A percentile compares a stretch with the other conserved stretches of the same genome.
Conservation (phyloP, 2,329 filamentous ascomycete genomes). For the Sclerotinia minor region DNA sequence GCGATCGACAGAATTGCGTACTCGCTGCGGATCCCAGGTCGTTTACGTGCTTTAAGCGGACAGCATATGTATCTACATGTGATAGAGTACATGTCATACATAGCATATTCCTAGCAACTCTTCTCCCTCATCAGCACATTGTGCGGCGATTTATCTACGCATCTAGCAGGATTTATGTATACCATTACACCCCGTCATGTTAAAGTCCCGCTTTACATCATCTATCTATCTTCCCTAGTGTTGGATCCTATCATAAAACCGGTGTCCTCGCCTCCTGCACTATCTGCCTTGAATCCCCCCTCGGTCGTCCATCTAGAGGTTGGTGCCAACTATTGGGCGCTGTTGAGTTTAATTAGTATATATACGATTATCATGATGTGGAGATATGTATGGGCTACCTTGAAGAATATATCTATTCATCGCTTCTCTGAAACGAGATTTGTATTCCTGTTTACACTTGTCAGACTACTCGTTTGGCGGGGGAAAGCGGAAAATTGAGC, state of each 20-base stretch:
- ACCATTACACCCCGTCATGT: background rate
- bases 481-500: background rate
- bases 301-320: conserved; percentile 22
- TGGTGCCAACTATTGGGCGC: conserved; percentile 33
- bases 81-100: background rate
- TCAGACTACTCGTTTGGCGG: background rate
- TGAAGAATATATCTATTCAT: conserved; percentile 78
- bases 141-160: background rate
- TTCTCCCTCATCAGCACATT: background rate
- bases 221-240: background rate
- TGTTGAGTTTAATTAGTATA: conserved; percentile 8
- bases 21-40: background rate
- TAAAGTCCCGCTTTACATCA: background rate
- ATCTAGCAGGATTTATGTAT: background rate
- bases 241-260: background rate
- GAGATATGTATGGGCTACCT: conserved; percentile 29
- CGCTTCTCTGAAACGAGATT: conserved; percentile 89
- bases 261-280: conserved; percentile 9
- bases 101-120: background rate
- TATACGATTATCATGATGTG: background rate
- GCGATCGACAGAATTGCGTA: background rate
- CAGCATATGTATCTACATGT: no score
- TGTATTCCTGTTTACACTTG: conserved; percentile 65
- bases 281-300: conserved; percentile 24
- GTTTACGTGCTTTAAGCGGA: no score